These are phyloP conservation scores for Ramaria rubella DNA, from an alignment of 768 basidiomycete genomes.

Conservation along the genomic window DNA sequence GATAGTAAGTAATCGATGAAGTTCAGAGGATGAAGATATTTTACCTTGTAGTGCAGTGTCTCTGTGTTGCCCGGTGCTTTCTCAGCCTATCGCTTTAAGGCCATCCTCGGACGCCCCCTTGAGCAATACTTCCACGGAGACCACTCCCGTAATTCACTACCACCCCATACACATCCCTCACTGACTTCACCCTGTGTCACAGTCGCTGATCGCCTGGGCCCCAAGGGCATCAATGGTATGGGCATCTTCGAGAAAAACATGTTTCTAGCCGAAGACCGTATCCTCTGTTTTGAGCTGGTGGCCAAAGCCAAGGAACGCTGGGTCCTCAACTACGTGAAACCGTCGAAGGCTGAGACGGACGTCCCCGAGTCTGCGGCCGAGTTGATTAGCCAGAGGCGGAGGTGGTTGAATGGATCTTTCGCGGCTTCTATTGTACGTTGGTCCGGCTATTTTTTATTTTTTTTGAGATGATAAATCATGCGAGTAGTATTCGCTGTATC, in stretches of 20 bases:
- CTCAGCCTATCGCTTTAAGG: constrained; percentile 91
- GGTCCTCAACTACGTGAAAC: constrained; percentile 91
- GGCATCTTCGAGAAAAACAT: constrained; percentile 95
- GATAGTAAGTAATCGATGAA: constrained; percentile 42
- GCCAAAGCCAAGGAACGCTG: constrained; percentile 83
- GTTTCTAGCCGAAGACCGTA: constrained; percentile 91
- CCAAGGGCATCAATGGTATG: constrained; percentile 95
- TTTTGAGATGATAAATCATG: not conserved
- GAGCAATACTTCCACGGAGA: constrained; percentile 42
- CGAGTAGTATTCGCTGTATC: constrained; percentile 80
- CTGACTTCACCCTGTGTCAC: not conserved
- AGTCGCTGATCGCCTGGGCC: constrained; percentile 83
- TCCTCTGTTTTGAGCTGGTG: constrained; percentile 94
- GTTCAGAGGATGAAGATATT: not conserved
- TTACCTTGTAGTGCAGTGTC: constrained; percentile 34
- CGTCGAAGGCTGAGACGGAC: constrained; percentile 92
- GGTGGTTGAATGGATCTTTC: constrained; percentile 96
- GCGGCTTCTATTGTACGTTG: constrained; percentile 83
- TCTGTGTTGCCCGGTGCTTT: constrained; percentile 95
- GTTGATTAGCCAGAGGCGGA: constrained; percentile 89
- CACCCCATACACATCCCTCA: not conserved
- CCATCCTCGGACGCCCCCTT: constrained; percentile 78
- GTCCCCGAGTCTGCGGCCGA: constrained; percentile 89
- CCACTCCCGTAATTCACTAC: constrained; percentile 23
- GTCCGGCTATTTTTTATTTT: constrained; percentile 24